Evolutionary conservation across 495 filamentous ascomycete species (phyloP).

Genomic region (Hypoxylon crocopeplum): DNA sequence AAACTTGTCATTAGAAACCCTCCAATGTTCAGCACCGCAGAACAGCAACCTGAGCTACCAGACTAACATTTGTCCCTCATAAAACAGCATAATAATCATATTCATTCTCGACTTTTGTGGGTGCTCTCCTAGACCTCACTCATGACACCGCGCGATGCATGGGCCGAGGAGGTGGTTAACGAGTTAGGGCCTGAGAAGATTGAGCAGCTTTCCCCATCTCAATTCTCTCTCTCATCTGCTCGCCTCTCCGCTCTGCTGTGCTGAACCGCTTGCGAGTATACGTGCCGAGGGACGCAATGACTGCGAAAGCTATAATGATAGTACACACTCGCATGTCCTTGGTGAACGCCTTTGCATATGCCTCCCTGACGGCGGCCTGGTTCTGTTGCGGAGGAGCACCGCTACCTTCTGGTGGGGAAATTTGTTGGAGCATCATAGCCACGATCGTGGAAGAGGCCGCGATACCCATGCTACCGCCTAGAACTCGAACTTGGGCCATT

Average conservation of each 20-base stretch:
- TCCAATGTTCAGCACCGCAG: too few relatives aligned
- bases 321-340: constrained; percentile 49
- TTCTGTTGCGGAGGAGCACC: constrained; percentile 1
- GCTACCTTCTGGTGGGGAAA: constrained; percentile 29
- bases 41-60: too few relatives aligned
- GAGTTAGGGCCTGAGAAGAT: neutral
- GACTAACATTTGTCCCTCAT: too few relatives aligned
- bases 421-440: constrained; percentile 38
- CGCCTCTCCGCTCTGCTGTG: constrained; percentile 31
- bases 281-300: constrained; percentile 40
- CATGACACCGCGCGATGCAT: too few relatives aligned
- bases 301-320: constrained; percentile 41
- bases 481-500: constrained; percentile 56
- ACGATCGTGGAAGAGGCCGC: constrained; percentile 57
- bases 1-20: too few relatives aligned
- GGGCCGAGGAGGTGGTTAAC: too few relatives aligned
- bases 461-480: constrained; percentile 62
- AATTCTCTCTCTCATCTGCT: constrained; percentile 18
- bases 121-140: too few relatives aligned
- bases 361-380: constrained; percentile 26
- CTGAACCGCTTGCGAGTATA: constrained; percentile 38
- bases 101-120: too few relatives aligned
- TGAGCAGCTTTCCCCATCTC: constrained; percentile 6
- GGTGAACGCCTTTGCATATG: constrained; percentile 48
- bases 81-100: too few relatives aligned